These are phyloP conservation scores for Cyberlindnera suaveolens DNA, from an alignment of 805 yeast species.

Conservation along the genomic window DNA sequence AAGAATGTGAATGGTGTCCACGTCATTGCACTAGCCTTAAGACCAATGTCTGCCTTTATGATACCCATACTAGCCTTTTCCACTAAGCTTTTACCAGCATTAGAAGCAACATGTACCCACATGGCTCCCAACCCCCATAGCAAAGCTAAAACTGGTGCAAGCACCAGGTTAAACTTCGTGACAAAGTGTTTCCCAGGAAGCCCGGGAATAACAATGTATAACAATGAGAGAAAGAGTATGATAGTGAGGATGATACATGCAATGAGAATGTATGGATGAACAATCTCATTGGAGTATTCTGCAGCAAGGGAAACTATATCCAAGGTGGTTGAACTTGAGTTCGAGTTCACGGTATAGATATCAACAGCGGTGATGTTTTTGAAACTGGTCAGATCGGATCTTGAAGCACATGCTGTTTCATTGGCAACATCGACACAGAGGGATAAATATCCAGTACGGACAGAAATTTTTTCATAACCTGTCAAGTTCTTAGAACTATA, in stretches of 20 bases:
- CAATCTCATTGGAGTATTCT: constrained; percentile 36
- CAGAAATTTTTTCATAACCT: constrained; percentile 33
- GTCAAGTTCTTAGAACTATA: constrained; percentile 28
- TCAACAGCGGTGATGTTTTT: constrained; percentile 27
- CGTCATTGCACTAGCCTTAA: constrained; percentile 48
- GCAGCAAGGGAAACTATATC: constrained; percentile 44
- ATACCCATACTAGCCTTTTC: constrained; percentile 46
- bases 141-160: constrained; percentile 33
- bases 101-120: constrained; percentile 54
- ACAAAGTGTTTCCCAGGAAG: constrained; percentile 35
- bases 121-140: constrained; percentile 63
- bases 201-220: constrained; percentile 42
- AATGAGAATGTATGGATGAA: constrained; percentile 51
- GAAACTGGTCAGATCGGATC: constrained; percentile 23
- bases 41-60: constrained; percentile 38
- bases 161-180: constrained; percentile 23
- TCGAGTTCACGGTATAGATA: constrained; percentile 27
- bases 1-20: constrained; percentile 56
- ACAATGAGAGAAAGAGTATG: constrained; percentile 32
- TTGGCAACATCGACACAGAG: constrained; percentile 41
- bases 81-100: constrained; percentile 37
- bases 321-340: constrained; percentile 28
- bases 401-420: constrained; percentile 32
- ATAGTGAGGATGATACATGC: constrained; percentile 40
- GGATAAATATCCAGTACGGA: constrained; percentile 51